Conservation (phyloP, 768 basidiomycete genomes). For the Amanita pallidorosea region DNA sequence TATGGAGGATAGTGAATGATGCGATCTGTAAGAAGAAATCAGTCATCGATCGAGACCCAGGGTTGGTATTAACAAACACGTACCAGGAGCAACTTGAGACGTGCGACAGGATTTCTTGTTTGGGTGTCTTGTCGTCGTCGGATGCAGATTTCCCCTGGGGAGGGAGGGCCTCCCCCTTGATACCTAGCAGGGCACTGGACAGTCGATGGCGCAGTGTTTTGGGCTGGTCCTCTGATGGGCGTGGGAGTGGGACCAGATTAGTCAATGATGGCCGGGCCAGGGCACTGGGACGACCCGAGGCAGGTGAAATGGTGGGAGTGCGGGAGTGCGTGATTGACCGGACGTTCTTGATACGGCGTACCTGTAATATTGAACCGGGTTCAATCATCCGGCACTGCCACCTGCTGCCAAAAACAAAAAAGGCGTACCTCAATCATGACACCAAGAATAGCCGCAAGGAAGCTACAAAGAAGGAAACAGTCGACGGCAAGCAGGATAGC, state of each 20-base stretch:
- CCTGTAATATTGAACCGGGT: slow-evolving; percentile 34
- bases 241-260: slow-evolving; percentile 9
- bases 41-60: not conserved
- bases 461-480: slow-evolving; percentile 81
- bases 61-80: slow-evolving; percentile 16
- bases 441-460: slow-evolving; percentile 81
- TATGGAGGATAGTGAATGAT: slow-evolving; percentile 84
- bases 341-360: slow-evolving; percentile 58
- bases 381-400: slow-evolving; percentile 1
- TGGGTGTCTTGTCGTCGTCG: slow-evolving; percentile 22
- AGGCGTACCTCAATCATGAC: slow-evolving; percentile 85
- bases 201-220: slow-evolving; percentile 21
- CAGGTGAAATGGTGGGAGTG: slow-evolving; percentile 18
- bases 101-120: slow-evolving; percentile 73
- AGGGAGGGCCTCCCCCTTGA: slow-evolving; percentile 30
- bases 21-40: slow-evolving; percentile 42
- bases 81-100: slow-evolving; percentile 82
- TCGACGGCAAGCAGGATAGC: slow-evolving; percentile 82
- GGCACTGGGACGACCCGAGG: slow-evolving; percentile 18
- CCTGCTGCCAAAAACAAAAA: slow-evolving; percentile 6
- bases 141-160: slow-evolving; percentile 11
- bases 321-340: slow-evolving; percentile 34
- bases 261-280: slow-evolving; percentile 20
- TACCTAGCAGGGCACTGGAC: slow-evolving; percentile 18
- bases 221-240: not conserved